Conservation (phyloP, 2,329 filamentous ascomycete genomes). For the Alternaria longipes region DNA sequence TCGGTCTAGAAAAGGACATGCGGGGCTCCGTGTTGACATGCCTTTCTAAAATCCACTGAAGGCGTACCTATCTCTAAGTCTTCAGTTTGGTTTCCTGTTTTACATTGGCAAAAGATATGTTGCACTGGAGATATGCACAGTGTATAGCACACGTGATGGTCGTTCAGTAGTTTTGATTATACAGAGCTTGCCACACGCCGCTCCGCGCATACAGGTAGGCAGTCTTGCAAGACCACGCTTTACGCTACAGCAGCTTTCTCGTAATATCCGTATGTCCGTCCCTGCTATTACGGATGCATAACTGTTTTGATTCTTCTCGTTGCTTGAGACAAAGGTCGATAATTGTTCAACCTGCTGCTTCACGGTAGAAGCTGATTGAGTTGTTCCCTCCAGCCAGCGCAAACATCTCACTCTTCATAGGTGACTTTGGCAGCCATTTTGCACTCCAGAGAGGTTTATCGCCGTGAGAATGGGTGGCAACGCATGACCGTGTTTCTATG, state of each 20-base stretch:
- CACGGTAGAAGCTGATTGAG: conserved; percentile 51
- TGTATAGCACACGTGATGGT: not conserved
- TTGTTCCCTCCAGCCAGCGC: conserved; percentile 50
- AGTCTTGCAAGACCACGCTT: not conserved
- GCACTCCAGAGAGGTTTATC: conserved; percentile 58
- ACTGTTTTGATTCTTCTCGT: not conserved
- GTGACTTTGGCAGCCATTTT: conserved; percentile 51
- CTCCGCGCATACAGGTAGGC: not conserved
- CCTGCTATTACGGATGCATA: not conserved
- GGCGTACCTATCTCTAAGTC: not conserved
- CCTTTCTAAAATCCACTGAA: not conserved
- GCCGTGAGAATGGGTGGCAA: conserved; percentile 92
- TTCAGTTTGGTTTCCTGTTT: not conserved
- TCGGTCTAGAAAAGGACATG: not conserved
- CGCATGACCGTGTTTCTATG: conserved; percentile 81
- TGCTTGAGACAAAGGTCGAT: not conserved
- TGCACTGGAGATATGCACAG: not conserved
- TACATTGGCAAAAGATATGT: not conserved
- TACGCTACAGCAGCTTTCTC: not conserved
- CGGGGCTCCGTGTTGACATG: not conserved
- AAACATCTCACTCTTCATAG: conserved; percentile 52
- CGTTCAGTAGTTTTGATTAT: not conserved
- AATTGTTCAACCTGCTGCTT: conserved; percentile 48
- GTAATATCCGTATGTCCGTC: not conserved
- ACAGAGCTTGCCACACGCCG: not conserved